A percentile compares a stretch with the other conserved stretches of the same genome.
Evolutionary conservation across 148 eudicot species (phyloP).

Genomic region (Linanthus parryae): DNA sequence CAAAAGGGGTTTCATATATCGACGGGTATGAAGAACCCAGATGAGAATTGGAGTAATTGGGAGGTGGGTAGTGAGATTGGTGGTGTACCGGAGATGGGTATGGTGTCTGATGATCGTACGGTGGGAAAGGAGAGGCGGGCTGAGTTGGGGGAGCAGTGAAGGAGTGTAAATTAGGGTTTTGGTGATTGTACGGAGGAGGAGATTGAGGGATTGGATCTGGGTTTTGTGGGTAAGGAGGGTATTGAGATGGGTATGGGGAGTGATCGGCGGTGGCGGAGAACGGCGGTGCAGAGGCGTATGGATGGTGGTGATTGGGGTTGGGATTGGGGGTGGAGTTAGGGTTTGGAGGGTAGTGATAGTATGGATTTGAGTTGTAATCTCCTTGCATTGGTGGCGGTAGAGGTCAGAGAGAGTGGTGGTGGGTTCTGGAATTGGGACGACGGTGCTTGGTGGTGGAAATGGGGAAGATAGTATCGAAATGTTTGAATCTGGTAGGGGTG

Average conservation of each 20-base stretch:
- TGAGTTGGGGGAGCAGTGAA: slow-evolving; percentile 17
- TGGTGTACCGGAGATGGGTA: slow-evolving; percentile 23
- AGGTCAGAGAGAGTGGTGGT: background rate
- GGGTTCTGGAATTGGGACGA: background rate
- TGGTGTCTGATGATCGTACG: slow-evolving; percentile 19
- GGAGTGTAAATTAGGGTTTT: slow-evolving; percentile 15
- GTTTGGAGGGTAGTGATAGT: slow-evolving; percentile 21
- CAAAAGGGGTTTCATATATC: slow-evolving; percentile 24
- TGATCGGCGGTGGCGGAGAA: slow-evolving; percentile 30
- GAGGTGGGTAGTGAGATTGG: slow-evolving; percentile 23
- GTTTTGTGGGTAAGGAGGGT: slow-evolving; percentile 36
- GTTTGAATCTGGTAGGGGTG: too few species aligned
- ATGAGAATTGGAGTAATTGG: slow-evolving; percentile 17
- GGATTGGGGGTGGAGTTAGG: slow-evolving; percentile 20
- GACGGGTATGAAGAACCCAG: slow-evolving; percentile 4
- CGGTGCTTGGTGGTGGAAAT: background rate
- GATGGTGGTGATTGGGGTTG: slow-evolving; percentile 10
- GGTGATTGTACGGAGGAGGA: slow-evolving; percentile 23
- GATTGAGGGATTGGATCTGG: slow-evolving; percentile 32
- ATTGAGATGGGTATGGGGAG: slow-evolving; percentile 26
- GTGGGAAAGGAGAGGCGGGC: slow-evolving; percentile 23
- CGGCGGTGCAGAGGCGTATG: slow-evolving; percentile 83
- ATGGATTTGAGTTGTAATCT: slow-evolving; percentile 26
- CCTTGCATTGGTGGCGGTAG: slow-evolving; percentile 36
- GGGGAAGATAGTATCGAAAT: too few species aligned